These are phyloP conservation scores for Lactarius vividus DNA, from an alignment of 768 basidiomycete genomes.

Conservation along the genomic window DNA sequence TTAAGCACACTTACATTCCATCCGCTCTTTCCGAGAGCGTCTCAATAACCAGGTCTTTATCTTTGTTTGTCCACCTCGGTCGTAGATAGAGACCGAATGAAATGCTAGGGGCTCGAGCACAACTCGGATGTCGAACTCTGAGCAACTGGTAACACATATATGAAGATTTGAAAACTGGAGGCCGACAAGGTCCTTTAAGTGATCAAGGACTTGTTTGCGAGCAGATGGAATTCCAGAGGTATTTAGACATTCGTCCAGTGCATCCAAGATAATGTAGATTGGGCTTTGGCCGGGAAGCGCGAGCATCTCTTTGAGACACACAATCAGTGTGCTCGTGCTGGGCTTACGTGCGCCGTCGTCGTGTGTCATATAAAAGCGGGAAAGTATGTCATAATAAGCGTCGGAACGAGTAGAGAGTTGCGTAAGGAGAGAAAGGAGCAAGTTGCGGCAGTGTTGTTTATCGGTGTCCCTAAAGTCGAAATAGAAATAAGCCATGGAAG, in stretches of 20 bases:
- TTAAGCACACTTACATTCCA: too few species aligned
- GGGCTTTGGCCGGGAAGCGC: background rate
- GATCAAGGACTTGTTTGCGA: background rate
- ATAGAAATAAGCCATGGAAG: background rate
- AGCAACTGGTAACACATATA: background rate
- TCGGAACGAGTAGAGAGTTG: background rate
- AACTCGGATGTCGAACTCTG: background rate
- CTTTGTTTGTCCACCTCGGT: background rate
- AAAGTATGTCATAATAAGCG: background rate
- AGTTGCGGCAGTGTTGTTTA: background rate
- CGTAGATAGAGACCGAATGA: background rate
- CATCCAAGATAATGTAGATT: background rate
- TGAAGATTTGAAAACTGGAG: background rate
- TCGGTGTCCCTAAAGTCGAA: background rate
- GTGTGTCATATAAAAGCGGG: too few species aligned
- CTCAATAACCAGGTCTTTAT: background rate
- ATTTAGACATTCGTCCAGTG: slow-evolving; percentile 1
- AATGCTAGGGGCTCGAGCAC: background rate
- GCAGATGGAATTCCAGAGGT: background rate
- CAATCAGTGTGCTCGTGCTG: background rate
- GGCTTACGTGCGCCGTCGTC: too few species aligned
- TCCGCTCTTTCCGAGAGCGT: background rate
- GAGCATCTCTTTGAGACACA: background rate
- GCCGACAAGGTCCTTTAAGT: background rate
- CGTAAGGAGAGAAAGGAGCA: background rate